phyloP scores from a whole-genome alignment of 1,284 basidiomycete species.

The Puccinia coronata region DNA sequence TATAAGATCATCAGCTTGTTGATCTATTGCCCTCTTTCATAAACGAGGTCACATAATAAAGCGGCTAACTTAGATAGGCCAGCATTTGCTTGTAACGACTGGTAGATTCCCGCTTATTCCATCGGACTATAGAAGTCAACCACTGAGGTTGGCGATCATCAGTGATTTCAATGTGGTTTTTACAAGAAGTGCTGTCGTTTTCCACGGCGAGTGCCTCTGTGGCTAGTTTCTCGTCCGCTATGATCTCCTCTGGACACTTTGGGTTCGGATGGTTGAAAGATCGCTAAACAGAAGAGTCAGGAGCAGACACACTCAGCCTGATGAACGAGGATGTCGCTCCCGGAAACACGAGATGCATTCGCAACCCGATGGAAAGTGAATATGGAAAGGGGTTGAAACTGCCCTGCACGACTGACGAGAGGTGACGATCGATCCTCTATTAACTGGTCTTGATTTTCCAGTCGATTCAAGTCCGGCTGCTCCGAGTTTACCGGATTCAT shows the following conservation, averaged over 20 bases:
- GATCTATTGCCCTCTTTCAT: neutral
- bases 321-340: neutral
- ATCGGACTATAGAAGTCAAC: neutral
- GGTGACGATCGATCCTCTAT: slow-evolving; percentile 10
- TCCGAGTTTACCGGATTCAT: neutral
- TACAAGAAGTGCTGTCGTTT: neutral
- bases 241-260: slow-evolving; percentile 7
- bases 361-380: neutral
- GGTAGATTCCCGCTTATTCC: slow-evolving; percentile 18
- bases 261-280: neutral
- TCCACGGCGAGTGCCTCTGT: neutral
- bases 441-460: slow-evolving; percentile 26
- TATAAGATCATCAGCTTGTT: neutral
- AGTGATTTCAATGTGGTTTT: neutral
- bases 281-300: neutral
- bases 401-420: slow-evolving; percentile 21
- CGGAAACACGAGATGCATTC: neutral
- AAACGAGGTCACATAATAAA: neutral
- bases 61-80: slow-evolving; percentile 14
- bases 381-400: neutral
- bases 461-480: slow-evolving; percentile 1
- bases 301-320: slow-evolving; percentile 2
- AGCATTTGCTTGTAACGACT: slow-evolving; percentile 8
- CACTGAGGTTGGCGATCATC: slow-evolving; percentile 1
- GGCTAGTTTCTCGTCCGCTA: neutral